Base-by-base conservation (phyloP, 148 eudicot genomes). In the Rhododendron vialii region DNA sequence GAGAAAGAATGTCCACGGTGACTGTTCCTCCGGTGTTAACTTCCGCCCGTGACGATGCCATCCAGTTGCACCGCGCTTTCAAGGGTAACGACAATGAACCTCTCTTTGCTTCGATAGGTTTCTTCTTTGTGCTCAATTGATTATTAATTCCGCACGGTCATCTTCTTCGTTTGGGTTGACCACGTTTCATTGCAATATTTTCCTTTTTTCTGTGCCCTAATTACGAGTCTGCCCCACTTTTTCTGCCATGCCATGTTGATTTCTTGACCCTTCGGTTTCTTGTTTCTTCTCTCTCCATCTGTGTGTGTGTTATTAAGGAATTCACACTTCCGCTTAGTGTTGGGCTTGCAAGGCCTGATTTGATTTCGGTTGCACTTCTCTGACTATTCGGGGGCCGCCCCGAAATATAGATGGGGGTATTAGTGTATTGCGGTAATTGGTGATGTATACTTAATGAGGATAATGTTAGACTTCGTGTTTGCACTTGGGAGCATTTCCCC, bases 1-100 rank as follows among this genome's bases (percentile, higher is more conserved):
- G 74, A 81, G 55, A 65, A 69, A 82, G 75, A 17, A 92, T 92
- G 93, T 76, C 93, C 24, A 91, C 92, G 10, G 35, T 90, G 84
- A 91, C 71, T 65, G 55, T 89, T 83, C 92, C 92, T 76, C 90
- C 91, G 35, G 78, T 77, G 57, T 84, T 87, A 11, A 86, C 89
- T 35, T 89, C 92, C 10, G 92, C 95, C 75, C 90, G 90, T 13
- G 91, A 91, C 8, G 95, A 94, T 84, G 94, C 91, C 48, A 45
- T 84, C 2, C 81, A 61, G 0, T 89, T 94, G 79, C 45, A 89
- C 90, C 89, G 82, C 38, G 94, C 95, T 80, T 93, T 92, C 85
- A 93, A 91, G 83, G 95, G 95, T 92, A 48, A 18, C 63, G 7
- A 17, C 2, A 67, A n/a, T 18, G 45, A 20, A 36, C 12, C 53